These are phyloP conservation scores for Rhizopogon rudus DNA, from an alignment of 768 basidiomycete genomes.

Conservation along the genomic window DNA sequence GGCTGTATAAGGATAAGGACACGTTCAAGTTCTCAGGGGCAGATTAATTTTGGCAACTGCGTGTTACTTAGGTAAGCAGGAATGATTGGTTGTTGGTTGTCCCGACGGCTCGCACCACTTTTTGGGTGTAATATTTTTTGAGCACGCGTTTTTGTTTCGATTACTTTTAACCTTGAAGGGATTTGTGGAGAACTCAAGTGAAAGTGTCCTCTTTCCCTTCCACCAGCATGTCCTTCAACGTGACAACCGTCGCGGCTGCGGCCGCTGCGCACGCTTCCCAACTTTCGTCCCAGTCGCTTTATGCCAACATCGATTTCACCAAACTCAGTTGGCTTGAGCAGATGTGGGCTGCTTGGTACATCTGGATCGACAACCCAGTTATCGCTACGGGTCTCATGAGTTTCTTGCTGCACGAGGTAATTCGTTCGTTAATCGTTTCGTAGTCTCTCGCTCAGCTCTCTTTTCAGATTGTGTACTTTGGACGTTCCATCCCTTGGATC, in stretches of 20 bases:
- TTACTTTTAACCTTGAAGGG: neutral
- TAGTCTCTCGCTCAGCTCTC: neutral
- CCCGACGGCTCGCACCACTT: conserved; percentile 20
- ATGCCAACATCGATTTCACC: conserved; percentile 53
- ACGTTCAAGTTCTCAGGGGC: no score
- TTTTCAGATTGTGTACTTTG: conserved; percentile 88
- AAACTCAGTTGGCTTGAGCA: conserved; percentile 69
- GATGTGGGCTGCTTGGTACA: conserved; percentile 83
- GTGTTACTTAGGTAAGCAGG: conserved; percentile 11
- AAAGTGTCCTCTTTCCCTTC: neutral
- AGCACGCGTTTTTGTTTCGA: no score
- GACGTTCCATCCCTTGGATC: conserved; percentile 91
- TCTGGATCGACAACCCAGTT: conserved; percentile 81
- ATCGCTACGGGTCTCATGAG: conserved; percentile 92
- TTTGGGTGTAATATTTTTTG: no score
- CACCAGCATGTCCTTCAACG: conserved; percentile 39
- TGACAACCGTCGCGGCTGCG: conserved; percentile 13
- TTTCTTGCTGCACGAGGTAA: conserved; percentile 90
- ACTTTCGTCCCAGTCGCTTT: conserved; percentile 38
- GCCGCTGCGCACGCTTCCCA: conserved; percentile 22
- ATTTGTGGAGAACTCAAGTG: neutral
- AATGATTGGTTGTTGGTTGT: conserved; percentile 14
- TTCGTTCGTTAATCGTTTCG: conserved; percentile 20
- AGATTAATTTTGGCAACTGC: neutral
- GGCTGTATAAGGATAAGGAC: no score